phyloP scores from a whole-genome alignment of 208 protist species.

The Plasmodiophora brassicae region DNA sequence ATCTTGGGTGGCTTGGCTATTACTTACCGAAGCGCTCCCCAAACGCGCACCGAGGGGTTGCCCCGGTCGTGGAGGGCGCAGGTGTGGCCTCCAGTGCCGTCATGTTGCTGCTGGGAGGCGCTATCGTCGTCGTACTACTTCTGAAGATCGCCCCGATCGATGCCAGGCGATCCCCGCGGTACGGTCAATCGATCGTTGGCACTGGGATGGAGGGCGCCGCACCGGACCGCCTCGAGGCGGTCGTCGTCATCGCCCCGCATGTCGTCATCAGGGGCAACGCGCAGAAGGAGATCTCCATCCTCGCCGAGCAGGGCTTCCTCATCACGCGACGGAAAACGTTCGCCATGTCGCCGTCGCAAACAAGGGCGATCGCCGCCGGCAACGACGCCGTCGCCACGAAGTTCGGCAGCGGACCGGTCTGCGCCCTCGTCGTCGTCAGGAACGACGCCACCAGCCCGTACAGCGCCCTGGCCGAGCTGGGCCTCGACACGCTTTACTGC shows the following conservation, averaged over 20 bases:
- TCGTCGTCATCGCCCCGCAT: not conserved
- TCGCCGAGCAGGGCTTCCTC: not conserved
- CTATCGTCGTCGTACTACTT: no score
- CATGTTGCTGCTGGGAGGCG: no score
- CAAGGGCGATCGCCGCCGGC: not conserved
- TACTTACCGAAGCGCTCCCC: no score
- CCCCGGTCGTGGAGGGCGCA: no score
- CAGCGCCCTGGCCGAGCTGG: not conserved
- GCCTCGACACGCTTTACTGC: not conserved
- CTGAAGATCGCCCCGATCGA: no score
- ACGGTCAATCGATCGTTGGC: no score
- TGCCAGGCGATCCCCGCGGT: no score
- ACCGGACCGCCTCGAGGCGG: not conserved
- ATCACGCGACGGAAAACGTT: conserved; percentile 2
- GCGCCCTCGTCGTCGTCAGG: not conserved
- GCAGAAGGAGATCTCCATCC: not conserved
- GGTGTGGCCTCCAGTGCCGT: no score
- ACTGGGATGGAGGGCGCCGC: no score
- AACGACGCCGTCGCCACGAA: not conserved
- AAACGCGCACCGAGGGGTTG: no score
- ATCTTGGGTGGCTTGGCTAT: no score
- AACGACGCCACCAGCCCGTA: not conserved
- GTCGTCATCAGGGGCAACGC: not conserved
- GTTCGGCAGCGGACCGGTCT: not conserved
- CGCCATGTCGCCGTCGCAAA: not conserved